phyloP scores from a whole-genome alignment of 129 eudicot species.

The Gnaphalium uliginosum region DNA sequence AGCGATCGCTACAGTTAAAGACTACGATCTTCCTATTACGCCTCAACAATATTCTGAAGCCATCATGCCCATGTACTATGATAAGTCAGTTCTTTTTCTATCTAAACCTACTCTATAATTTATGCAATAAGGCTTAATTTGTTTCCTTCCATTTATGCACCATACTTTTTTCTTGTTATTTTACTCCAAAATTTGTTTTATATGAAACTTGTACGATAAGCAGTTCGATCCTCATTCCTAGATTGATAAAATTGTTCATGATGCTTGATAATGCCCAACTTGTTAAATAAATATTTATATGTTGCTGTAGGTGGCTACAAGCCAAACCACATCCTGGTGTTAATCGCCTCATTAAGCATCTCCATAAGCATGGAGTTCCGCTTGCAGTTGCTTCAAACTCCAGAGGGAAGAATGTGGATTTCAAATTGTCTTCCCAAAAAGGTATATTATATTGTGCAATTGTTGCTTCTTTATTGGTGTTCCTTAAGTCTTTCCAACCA shows the following conservation, averaged over 20 bases:
- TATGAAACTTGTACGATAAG: too few species aligned
- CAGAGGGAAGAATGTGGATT: conserved; percentile 47
- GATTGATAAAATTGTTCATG: too few species aligned
- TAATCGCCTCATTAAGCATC: conserved; percentile 84
- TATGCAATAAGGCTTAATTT: too few species aligned
- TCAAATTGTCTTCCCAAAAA: conserved; percentile 61
- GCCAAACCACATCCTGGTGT: conserved; percentile 87
- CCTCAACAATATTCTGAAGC: conserved; percentile 53
- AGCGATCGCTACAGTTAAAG: conserved; percentile 54
- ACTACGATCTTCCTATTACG: conserved; percentile 73
- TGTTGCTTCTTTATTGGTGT: too few species aligned
- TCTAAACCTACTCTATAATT: not conserved
- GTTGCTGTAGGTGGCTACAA: conserved; percentile 58
- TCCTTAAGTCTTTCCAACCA: not conserved
- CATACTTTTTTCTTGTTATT: too few species aligned
- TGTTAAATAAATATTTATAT: too few species aligned
- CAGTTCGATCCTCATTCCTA: too few species aligned
- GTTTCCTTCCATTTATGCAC: too few species aligned
- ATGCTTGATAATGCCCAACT: too few species aligned
- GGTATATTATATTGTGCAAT: conserved; percentile 45
- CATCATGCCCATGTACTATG: conserved; percentile 67
- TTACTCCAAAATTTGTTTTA: not conserved
- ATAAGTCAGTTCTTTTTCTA: conserved; percentile 42
- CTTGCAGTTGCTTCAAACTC: conserved; percentile 88
- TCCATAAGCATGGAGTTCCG: conserved; percentile 57